Base-by-base conservation (phyloP, 768 basidiomycete species). In the Suillus subalutaceus region DNA sequence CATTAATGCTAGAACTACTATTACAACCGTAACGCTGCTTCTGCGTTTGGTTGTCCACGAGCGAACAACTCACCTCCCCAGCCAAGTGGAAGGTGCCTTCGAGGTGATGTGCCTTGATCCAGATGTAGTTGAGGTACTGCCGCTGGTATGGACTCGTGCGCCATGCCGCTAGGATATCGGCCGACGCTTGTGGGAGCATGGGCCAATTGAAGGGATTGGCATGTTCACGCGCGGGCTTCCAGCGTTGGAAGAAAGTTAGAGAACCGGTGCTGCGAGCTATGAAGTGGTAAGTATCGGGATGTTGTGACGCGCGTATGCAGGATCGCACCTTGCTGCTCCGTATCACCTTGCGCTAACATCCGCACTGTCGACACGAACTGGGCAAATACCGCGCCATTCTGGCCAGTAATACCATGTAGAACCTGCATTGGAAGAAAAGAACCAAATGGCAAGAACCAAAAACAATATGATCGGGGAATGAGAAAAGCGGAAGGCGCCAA, bases 171-270 rank as follows among this genome's bases (percentile, higher is more conserved):
- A 78, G 67, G n/a, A 77, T 73, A 16, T 77, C 76, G 18, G 72
- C 69, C 8, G 75, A 70, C 23, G 38, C 67, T 0, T 52, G 0
- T 3, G 76, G 76, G 2, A 78, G 72, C 74, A 78, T 74, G 0
- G 76, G 76, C 75, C 77, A 77, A 10, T 69, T 72, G 65, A 77
- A 78, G 0, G 76, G 76, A 41, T 74, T 77, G 0, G 77, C 72
- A 18, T 78, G 78, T 50, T 77, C 65, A 16, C 76, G 71, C 3
- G 76, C 69, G 3, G 69, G 74, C 55, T 77, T 77, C 76, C 76
- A 77, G 43, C 65, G 62, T 44, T 77, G 76, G 67, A 77, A 77
- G 66, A 78, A 77, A 12, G 67, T 72, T 20, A 77, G 40, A 44
- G 64, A 68, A 12, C 72, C 70, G 1, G 66, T 75, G 37, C 69